phyloP scores from a whole-genome alignment of 176 grass and related monocot species.

The Ampelocalamus luodianensis region DNA sequence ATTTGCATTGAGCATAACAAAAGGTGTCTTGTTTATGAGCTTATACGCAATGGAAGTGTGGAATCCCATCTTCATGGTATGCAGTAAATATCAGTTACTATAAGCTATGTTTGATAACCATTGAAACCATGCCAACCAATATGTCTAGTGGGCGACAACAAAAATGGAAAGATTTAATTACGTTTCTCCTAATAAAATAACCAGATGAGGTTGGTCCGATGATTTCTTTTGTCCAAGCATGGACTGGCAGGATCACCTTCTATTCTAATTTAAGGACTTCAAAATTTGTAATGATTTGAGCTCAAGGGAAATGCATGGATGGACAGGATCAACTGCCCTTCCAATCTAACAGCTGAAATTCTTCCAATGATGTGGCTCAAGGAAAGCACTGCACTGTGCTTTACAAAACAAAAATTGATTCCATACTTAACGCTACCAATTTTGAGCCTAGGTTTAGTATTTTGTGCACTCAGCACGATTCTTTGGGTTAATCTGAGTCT shows the following conservation, averaged over 20 bases:
- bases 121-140: background rate
- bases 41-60: conserved; percentile 90
- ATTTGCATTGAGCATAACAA: conserved; percentile 85
- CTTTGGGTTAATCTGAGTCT: conserved; percentile 25
- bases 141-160: background rate
- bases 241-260: background rate
- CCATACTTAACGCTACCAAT: background rate
- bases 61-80: conserved; percentile 99
- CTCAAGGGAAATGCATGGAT: background rate
- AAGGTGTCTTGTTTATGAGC: conserved; percentile 93
- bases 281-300: background rate
- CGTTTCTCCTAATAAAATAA: conserved; percentile 1
- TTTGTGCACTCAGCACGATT: background rate
- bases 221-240: conserved; percentile 20
- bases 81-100: conserved; percentile 30
- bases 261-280: conserved; percentile 2
- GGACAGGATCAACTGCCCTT: background rate
- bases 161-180: conserved; percentile 3
- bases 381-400: conserved; percentile 2
- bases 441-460: conserved; percentile 24
- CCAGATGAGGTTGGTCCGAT: background rate
- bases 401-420: conserved; percentile 1
- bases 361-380: conserved; percentile 11
- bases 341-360: background rate
- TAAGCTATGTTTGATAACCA: conserved; percentile 3